Evolutionary conservation across 2,329 filamentous ascomycete genomes (phyloP), one percentile per base, ranked within the genome.

Genomic region (Alternaria gaisen): DNA sequence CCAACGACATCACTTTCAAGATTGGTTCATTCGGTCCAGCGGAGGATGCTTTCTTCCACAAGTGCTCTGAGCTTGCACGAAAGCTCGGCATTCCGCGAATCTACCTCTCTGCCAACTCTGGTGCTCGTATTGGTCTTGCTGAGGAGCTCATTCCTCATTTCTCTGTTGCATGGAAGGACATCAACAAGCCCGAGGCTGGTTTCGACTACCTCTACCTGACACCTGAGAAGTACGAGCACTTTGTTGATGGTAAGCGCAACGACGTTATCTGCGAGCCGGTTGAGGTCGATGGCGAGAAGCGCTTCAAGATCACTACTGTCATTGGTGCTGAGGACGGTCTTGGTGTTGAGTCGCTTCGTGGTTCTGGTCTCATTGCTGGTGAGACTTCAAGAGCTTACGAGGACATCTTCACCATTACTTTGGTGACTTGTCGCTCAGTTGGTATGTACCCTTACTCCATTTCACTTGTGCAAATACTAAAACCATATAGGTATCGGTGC

Each of bases 1-100:
- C 95, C 86, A 99, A 99, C 86, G 95, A 99, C 77, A 99, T 99
- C 80, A 99, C 95, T 18, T 98, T 93, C 87, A 96, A 96, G 86
- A 99, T 98, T 79, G 95, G 95, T 75, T 97, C 93, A 2, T 99
- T 99, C 79, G 95, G 95, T 53, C 95, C 95, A 41, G 90, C 91
- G 82, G 95, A 99, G 83, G 95, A 99, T 81, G 91, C 92, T 73
- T 99, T 97, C 88, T 99, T 99, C 89, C 87, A 96, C 86, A 97
- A 98, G 86, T 99, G 95, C 84, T 98, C 95, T 10, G 94, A 99
- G 81, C 86, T 97, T 68, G 95, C 95, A 64, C 90, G 94, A 73
- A 94, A 93, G 84, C 85, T 97, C 64, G 95, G 95, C 40, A 97
- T 99, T 73, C 95, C 95, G 24, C 92, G 95, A 71, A 94, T 99